Evolutionary conservation across 1,284 basidiomycete genomes (phyloP), one percentile per base, ranked within the genome.

Genomic region (Fomitopsis schrenkii): DNA sequence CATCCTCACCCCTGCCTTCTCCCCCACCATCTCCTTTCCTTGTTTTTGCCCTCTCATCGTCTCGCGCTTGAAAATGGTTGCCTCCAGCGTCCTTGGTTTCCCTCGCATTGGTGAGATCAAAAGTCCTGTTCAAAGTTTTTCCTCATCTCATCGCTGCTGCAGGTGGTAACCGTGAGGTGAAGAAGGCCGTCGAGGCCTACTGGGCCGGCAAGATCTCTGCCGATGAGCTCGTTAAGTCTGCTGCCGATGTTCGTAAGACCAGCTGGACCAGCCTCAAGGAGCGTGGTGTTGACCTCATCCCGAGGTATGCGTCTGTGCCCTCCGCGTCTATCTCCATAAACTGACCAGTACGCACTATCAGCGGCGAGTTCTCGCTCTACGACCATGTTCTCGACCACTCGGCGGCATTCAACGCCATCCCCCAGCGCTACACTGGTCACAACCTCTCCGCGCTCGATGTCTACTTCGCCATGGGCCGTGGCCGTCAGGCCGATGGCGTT

Each of bases 331-430:
- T 56, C 17, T 10, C 41, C 36, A 42, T 36, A 41, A 41, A 59
- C 42, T 54, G 45, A 44, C 22, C 22, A 22, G 22, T 22, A 22
- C 40, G 28, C 48, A 5, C 15, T 54, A 41, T 40, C 71, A 98
- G 95, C 72, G 96, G 96, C 74, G 97, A 98, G 74, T 99, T 98
- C 80, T 93, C 97, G 52, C 89, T 99, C 68, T 99, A 99, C 78
- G 97, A 99, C 80, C 95, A 98, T 77, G 94, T 99, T 73, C 91
- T 99, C 71, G 97, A 99, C 81, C 94, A 97, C 79, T 97, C 95
- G 67, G 88, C 91, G 72, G 91, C 93, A 62, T 97, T 99, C 85
- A 97, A 97, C 78, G 95, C 93, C 71, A 94, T 99, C 75, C 97
- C 97, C 69, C 88, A 94, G 79, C 94, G 96, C 70, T 99, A 99